Base-by-base conservation (phyloP, 208 protist species). In the Acanthamoeba triangularis region DNA sequence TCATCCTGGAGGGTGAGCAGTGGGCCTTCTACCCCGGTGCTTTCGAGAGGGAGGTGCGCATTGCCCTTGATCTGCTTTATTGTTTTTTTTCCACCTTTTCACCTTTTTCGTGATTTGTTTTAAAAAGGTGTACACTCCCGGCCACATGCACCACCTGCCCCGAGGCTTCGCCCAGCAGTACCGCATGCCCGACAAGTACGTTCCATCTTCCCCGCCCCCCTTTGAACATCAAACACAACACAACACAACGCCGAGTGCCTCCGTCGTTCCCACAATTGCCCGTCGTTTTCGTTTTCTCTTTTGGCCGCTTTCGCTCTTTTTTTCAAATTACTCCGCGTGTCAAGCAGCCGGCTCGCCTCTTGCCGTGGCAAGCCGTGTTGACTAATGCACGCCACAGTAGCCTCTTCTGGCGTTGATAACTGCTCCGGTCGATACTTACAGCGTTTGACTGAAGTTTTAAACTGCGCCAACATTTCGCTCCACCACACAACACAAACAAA, bases 1-100 rank as follows among this genome's bases (percentile, higher is more conserved):
- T 93, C 56, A 96, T 96, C 49, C 90, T 96, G 0, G 35, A 96
- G n/a, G 96, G 96, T 33, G 94, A 96, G 61, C 96, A 93, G 33
- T 95, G 93, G 93, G 91, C 91, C 44, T 94, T 94, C 91, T 76
- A 94, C 35, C 52, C 91, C 14, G 95, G 95, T 6, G 28, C 28
- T 2, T 56, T 96, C 18, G 74, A 95, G 28, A 41, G 37, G 28
- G 93, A 96, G 69, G 90, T 96, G 25, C 54, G n/a, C 16, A 59
- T 18, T 16, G 16, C 16, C 7, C 52, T 59, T 59, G 16, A 16
- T 59, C 52, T 52, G 49, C 49, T 4, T 54, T 54, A 54, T 54
- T 54, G 1, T 78, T 44, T 78, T 1, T 78, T 33, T 56, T 56
- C 56, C 56, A 25, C 33, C 44, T 59, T 30, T 56, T 16, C 33